Conservation (phyloP, 1,284 basidiomycete genomes). For the Wallemia hederae region DNA sequence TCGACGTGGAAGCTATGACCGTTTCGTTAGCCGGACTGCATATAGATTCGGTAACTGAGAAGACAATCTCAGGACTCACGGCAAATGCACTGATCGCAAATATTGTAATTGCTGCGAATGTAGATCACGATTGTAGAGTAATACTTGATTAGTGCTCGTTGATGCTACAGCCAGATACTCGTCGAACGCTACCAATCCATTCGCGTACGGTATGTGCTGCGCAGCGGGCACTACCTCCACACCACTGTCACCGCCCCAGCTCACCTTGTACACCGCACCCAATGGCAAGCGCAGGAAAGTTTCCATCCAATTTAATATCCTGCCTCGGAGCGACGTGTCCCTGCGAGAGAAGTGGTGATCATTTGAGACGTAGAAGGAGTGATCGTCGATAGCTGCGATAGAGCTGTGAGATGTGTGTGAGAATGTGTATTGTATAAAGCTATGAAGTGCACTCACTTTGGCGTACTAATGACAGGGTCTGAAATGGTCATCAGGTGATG, state of each 20-base stretch:
- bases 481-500: not conserved
- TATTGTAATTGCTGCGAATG: not conserved
- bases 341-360: not conserved
- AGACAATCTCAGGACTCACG: too few relatives aligned
- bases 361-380: not conserved
- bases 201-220: not conserved
- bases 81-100: not conserved
- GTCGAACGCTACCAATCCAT: not conserved
- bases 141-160: not conserved
- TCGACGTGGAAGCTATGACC: not conserved
- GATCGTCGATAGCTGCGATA: not conserved
- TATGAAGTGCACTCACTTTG: not conserved
- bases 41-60: not conserved
- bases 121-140: not conserved
- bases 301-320: not conserved
- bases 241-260: not conserved
- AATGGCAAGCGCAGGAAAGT: not conserved
- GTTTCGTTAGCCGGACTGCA: too few relatives aligned
- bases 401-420: not conserved
- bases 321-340: not conserved
- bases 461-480: not conserved
- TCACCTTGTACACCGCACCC: not conserved
- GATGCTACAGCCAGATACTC: not conserved
- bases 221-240: not conserved
- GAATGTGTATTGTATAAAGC: not conserved